phyloP scores from a whole-genome alignment of 192 early-diverging fungal genomes.

The Coemansia sp. region DNA sequence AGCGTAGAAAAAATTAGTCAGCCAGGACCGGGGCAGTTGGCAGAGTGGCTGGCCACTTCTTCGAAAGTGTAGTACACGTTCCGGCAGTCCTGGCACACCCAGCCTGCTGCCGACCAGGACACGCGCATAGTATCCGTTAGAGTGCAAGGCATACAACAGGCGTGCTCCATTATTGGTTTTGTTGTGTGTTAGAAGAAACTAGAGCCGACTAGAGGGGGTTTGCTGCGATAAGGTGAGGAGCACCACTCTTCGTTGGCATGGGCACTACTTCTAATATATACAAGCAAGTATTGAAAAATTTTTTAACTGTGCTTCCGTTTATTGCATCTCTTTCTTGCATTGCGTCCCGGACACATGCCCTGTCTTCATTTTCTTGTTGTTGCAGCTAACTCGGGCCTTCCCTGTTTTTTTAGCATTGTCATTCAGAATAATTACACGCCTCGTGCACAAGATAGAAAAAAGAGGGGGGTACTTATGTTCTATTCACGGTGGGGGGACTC shows the following conservation, averaged over 20 bases:
- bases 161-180: not conserved
- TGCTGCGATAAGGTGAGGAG: not conserved
- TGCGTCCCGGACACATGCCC: not conserved
- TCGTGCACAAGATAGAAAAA: not conserved
- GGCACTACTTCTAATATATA: not conserved
- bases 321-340: constrained; percentile 1
- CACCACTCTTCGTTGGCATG: not conserved
- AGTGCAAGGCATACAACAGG: not conserved
- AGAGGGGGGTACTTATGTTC: not conserved
- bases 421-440: not conserved
- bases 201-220: not conserved
- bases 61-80: constrained; percentile 43
- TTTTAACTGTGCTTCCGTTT: not conserved
- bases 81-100: constrained; percentile 41
- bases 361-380: not conserved
- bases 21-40: constrained; percentile 22
- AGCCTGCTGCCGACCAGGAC: constrained; percentile 14
- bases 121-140: not conserved
- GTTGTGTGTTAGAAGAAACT: not conserved
- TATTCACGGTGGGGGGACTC: not conserved
- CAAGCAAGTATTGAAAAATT: not conserved
- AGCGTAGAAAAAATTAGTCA: not conserved
- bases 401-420: not conserved
- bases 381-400: constrained; percentile 1
- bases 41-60: constrained; percentile 38